phyloP scores from a whole-genome alignment of 23 red algal species.

The Gracilaria vermiculophylla region DNA sequence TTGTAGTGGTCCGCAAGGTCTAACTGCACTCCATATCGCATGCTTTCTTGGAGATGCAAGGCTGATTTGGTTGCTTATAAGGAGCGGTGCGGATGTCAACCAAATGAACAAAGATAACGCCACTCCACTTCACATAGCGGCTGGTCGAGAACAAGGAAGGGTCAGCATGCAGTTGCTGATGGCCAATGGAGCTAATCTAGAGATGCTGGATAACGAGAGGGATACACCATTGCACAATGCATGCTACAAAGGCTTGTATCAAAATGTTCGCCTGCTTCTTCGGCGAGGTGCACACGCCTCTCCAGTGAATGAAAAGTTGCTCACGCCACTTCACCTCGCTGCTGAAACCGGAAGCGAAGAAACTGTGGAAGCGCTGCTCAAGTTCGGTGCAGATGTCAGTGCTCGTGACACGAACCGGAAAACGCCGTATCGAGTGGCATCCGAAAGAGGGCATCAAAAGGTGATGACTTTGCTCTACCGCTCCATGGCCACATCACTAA shows the following conservation, averaged over 20 bases:
- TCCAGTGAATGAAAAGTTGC: conserved; percentile 3
- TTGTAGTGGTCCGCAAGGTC: conserved; percentile 19
- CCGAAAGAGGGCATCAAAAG: conserved; percentile 33
- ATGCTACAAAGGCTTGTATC: conserved; percentile 57
- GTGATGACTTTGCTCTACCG: conserved; percentile 46
- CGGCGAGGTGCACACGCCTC: conserved; percentile 37
- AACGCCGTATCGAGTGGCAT: conserved; percentile 37
- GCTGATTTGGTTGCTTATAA: conserved; percentile 37
- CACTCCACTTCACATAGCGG: conserved; percentile 44
- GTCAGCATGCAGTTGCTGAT: conserved; percentile 54
- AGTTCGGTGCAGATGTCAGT: conserved; percentile 19
- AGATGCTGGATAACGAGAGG: conserved; percentile 36
- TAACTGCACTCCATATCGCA: conserved; percentile 38
- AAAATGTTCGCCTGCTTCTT: conserved; percentile 52
- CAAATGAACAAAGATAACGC: conserved; percentile 37
- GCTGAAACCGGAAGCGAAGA: conserved; percentile 40
- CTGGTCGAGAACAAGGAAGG: conserved; percentile 50
- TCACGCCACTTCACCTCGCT: conserved; percentile 44
- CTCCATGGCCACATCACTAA: conserved; percentile 8
- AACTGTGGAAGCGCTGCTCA: conserved; percentile 51
- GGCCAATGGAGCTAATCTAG: conserved; percentile 37
- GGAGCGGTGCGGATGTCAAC: conserved; percentile 30
- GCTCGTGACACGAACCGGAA: conserved; percentile 16
- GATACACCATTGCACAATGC: conserved; percentile 48
- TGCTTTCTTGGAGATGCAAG: conserved; percentile 56